Evolutionary conservation across 306 rosid genomes (phyloP), one percentile per base, ranked within the genome.

Genomic region (Rosa rugosa): DNA sequence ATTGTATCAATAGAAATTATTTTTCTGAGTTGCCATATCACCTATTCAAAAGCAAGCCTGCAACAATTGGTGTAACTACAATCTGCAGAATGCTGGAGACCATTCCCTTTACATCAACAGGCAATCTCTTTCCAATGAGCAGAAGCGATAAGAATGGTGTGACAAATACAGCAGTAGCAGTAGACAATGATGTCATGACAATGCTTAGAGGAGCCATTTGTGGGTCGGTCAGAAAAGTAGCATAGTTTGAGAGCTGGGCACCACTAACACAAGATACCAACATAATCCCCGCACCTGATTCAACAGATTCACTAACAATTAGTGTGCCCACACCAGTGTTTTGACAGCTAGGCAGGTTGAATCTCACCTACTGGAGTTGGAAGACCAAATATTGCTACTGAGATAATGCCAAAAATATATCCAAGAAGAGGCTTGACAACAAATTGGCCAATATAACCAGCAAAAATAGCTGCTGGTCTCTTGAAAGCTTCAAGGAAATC

Each of bases 61-160:
- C 80, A 63, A 86, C 92, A 84, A 94, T 89, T 72, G 99, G 99
- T 63, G 88, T 81, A 53, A 94, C 90, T 76, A 92, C 99, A 80
- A 94, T 94, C 88, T 94, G 99, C 71, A 79, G 80, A 77, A 94
- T 94, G 86, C 94, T 94, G 77, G 90, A 94, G 44, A 94, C 87
- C 99, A 94, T 94, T 88, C 99, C 99, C 88, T 85, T 91, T 73
- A 94, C 97, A 74, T 94, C 99, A 78, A 94, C 86, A 23, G 99
- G 99, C 81, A 94, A 72, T 86, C 90, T 92, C 90, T 89, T 94
- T 77, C 99, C 97, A 80, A 94, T 94, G 84, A 94, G 97, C 80
- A 94, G 73, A 64, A 94, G 86, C 3, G 96, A 91, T 46, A 94
- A 85, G 73, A 94, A 77, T 31, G 99, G 97, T 4, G 99, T 94